A percentile compares a stretch with the other conserved stretches of the same genome.
Evolutionary conservation across 805 yeast species (phyloP).

Genomic region (Starmerella khaoyaiensis): DNA sequence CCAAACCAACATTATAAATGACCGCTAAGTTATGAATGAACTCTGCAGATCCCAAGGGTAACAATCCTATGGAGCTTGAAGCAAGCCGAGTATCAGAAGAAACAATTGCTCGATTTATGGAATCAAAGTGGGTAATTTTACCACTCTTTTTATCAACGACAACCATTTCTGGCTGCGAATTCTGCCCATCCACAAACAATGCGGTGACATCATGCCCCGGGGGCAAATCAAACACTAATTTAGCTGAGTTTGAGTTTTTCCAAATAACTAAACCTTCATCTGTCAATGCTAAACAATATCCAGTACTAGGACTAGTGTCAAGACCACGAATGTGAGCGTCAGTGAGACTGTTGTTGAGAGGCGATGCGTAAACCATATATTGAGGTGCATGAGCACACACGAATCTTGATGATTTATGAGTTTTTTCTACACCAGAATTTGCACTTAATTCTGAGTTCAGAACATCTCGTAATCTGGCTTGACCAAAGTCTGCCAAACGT

Average conservation of each 20-base stretch:
- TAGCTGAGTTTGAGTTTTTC: slow-evolving; percentile 5
- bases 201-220: slow-evolving; percentile 33
- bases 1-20: slow-evolving; percentile 63
- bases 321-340: neutral
- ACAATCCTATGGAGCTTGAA: slow-evolving; percentile 20
- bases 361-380: slow-evolving; percentile 6
- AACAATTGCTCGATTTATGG: slow-evolving; percentile 58
- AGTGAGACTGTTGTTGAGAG: neutral
- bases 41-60: slow-evolving; percentile 40
- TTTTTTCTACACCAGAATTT: neutral
- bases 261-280: slow-evolving; percentile 9
- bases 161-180: slow-evolving; percentile 53
- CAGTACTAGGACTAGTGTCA: slow-evolving; percentile 5
- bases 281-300: slow-evolving; percentile 10
- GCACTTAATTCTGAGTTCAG: neutral
- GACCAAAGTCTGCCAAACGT: slow-evolving; percentile 16
- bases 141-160: slow-evolving; percentile 51
- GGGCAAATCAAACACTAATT: slow-evolving; percentile 13
- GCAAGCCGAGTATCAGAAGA: slow-evolving; percentile 22
- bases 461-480: slow-evolving; percentile 12
- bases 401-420: neutral
- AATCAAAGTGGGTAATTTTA: slow-evolving; percentile 52
- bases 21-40: slow-evolving; percentile 42
- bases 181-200: slow-evolving; percentile 36
- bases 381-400: slow-evolving; percentile 13